Conservation (phyloP, 768 basidiomycete species). For the Russula virescens region DNA sequence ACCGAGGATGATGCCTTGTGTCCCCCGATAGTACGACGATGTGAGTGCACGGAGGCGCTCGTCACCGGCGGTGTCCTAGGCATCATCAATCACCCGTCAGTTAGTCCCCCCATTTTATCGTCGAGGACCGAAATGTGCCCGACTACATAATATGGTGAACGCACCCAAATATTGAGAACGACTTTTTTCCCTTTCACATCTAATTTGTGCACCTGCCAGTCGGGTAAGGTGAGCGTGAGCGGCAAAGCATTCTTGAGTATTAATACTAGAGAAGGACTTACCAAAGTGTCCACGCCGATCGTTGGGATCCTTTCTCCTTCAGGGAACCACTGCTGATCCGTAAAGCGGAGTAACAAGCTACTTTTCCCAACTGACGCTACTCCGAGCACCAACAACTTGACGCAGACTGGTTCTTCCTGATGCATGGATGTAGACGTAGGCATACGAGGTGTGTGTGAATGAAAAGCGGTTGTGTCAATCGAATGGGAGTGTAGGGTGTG, state of each 20-base stretch:
- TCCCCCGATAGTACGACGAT: constrained; percentile 87
- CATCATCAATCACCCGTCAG: neutral
- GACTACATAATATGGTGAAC: constrained; percentile 30
- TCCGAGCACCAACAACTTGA: constrained; percentile 78
- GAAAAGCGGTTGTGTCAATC: neutral
- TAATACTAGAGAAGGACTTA: constrained; percentile 28
- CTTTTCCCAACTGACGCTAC: constrained; percentile 90
- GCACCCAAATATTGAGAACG: constrained; percentile 94
- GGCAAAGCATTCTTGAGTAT: neutral
- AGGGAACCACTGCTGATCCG: constrained; percentile 90
- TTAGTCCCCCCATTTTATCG: neutral
- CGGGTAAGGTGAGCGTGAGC: neutral
- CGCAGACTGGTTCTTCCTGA: constrained; percentile 47
- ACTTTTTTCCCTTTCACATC: constrained; percentile 74
- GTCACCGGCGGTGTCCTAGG: constrained; percentile 89
- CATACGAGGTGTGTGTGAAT: neutral
- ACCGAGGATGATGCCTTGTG: constrained; percentile 77
- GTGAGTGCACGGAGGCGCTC: constrained; percentile 95
- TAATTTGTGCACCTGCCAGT: constrained; percentile 87
- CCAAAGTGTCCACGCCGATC: constrained; percentile 81
- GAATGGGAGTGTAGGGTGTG: neutral
- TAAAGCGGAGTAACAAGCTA: constrained; percentile 86
- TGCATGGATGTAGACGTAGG: neutral
- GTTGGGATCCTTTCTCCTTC: constrained; percentile 83
- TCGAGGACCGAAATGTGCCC: neutral